Conservation (phyloP, 2,329 filamentous ascomycete species). For the Aspergillus sp. region DNA sequence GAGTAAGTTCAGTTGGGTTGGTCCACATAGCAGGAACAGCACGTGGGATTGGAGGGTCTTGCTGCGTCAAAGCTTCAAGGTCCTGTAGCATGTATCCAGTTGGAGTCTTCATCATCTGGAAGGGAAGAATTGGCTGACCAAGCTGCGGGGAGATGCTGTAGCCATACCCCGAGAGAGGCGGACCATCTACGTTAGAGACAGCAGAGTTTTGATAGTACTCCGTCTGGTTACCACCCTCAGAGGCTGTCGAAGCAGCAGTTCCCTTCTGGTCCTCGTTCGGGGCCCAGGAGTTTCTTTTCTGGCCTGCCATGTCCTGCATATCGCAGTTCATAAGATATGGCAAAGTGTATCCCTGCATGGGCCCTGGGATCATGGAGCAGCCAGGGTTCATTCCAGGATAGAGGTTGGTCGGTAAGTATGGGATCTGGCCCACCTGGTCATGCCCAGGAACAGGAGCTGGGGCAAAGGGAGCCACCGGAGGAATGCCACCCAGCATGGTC, state of each 20-base stretch:
- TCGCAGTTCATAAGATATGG: conserved; percentile 33
- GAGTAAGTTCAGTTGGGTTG: conserved; percentile 78
- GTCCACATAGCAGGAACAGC: conserved; percentile 84
- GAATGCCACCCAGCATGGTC: conserved; percentile 26
- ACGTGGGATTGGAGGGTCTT: conserved; percentile 77
- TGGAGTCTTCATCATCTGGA: conserved; percentile 43
- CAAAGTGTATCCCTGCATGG: conserved; percentile 31
- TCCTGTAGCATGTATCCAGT: conserved; percentile 44
- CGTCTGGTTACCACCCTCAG: conserved; percentile 54
- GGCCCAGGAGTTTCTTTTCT: conserved; percentile 37
- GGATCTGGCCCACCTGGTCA: conserved; percentile 28
- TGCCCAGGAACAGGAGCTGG: conserved; percentile 23
- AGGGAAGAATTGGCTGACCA: conserved; percentile 30
- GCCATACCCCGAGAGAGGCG: conserved; percentile 39
- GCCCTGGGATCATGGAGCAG: conserved; percentile 25
- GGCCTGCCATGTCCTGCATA: conserved; percentile 29
- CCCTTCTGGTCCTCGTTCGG: conserved; percentile 36
- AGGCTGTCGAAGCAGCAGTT: conserved; percentile 59
- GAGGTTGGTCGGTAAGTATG: conserved; percentile 32
- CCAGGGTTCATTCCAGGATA: conserved; percentile 32
- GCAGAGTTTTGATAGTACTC: conserved; percentile 58
- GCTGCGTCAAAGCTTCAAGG: conserved; percentile 62
- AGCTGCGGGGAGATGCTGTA: conserved; percentile 64
- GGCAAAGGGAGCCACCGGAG: conserved; percentile 23
- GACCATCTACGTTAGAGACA: conserved; percentile 50